Conservation (phyloP, 2,329 filamentous ascomycete species). For the Ophiosphaerella narmari region DNA sequence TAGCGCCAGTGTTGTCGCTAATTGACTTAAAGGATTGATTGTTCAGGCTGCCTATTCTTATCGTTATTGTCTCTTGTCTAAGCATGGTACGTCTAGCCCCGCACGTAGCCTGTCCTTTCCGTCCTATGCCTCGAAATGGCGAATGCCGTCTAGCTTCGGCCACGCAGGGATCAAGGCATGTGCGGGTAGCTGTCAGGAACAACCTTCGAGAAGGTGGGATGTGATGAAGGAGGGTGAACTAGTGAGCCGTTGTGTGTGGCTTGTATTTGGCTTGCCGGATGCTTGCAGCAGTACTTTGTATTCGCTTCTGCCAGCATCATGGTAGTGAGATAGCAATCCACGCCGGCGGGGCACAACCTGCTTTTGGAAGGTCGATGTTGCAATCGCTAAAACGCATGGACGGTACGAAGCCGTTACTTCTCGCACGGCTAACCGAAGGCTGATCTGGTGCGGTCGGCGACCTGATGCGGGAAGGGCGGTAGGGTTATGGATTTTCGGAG, state of each 20-base stretch:
- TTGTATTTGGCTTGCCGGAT: not conserved
- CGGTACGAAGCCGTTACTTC: not conserved
- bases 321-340: not conserved
- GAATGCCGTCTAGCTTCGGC: conserved; percentile 26
- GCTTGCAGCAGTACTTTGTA: not conserved
- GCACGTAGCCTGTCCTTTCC: too few species aligned
- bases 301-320: conserved; percentile 1
- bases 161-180: conserved; percentile 4
- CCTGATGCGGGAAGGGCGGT: conserved; percentile 20
- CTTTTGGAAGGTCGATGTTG: conserved; percentile 1
- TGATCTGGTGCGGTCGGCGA: conserved; percentile 1
- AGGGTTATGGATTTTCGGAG: conserved; percentile 19
- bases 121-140: conserved; percentile 2
- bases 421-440: not conserved
- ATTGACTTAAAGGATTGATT: too few species aligned
- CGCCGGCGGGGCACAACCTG: too few species aligned
- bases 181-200: conserved; percentile 16
- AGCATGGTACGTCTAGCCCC: too few species aligned
- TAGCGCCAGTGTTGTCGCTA: too few species aligned
- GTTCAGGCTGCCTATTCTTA: too few species aligned
- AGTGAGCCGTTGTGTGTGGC: not conserved
- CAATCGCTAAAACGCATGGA: conserved; percentile 1
- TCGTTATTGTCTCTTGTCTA: too few species aligned
- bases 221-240: conserved; percentile 2
- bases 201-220: conserved; percentile 17